A percentile compares a stretch with the other conserved stretches of the same genome.
Evolutionary conservation across 2,329 filamentous ascomycete genomes (phyloP).

Genomic region (Xylaria sp.): DNA sequence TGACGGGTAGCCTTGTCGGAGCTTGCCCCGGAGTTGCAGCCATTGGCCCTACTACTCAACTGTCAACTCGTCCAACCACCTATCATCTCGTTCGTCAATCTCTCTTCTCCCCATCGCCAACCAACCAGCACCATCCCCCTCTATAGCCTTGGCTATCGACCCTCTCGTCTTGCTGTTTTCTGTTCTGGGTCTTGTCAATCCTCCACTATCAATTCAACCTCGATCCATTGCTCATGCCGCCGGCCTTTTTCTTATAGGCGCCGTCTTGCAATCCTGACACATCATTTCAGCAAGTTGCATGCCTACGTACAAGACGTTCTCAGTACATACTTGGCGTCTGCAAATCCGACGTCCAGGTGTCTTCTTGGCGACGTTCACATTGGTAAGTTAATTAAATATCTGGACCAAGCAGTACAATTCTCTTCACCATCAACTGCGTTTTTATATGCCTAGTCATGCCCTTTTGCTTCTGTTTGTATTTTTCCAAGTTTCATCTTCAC

Average conservation of each 20-base stretch:
- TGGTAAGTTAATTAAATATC: not conserved
- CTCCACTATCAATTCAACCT: not conserved
- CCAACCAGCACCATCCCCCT: no score
- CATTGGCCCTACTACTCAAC: not conserved
- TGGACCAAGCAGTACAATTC: not conserved
- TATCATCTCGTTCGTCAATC: not conserved
- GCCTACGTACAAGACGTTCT: not conserved
- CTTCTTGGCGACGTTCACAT: not conserved
- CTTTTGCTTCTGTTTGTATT: not conserved
- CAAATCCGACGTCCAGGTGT: not conserved
- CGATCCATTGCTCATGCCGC: not conserved
- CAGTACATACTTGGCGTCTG: not conserved
- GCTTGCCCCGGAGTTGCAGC: not conserved
- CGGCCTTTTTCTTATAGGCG: not conserved
- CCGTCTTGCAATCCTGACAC: not conserved
- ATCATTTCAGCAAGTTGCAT: not conserved
- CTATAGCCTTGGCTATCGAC: not conserved
- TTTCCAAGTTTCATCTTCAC: not conserved
- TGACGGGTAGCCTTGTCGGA: not conserved
- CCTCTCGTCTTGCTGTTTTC: not conserved
- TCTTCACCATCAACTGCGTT: not conserved
- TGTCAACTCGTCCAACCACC: not conserved
- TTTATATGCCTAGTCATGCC: not conserved
- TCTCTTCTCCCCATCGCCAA: not conserved
- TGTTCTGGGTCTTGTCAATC: no score